These are phyloP conservation scores for Boletus rubropictus DNA, from an alignment of 768 basidiomycete species.

Conservation along the genomic window DNA sequence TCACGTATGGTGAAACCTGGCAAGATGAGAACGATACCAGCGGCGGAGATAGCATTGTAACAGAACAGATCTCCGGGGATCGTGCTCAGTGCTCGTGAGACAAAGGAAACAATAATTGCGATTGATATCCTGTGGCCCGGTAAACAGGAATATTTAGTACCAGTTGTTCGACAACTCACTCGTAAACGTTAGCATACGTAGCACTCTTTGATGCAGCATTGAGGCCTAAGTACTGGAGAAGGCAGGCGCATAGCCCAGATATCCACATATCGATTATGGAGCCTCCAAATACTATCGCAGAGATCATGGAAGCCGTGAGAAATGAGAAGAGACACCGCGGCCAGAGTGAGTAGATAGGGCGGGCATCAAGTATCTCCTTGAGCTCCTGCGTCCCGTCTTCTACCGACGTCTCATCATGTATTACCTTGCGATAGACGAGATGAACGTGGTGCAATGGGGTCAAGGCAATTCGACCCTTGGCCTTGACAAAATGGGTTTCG, in stretches of 20 bases:
- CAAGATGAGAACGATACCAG: constrained; percentile 85
- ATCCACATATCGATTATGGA: constrained; percentile 81
- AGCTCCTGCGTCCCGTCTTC: constrained; percentile 66
- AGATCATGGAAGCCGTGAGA: constrained; percentile 72
- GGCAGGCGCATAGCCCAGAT: constrained; percentile 59
- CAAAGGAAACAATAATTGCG: constrained; percentile 78
- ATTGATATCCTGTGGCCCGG: constrained; percentile 60
- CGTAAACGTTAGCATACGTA: constrained; percentile 93
- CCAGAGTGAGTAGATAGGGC: constrained; percentile 63
- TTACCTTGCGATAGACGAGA: constrained; percentile 75
- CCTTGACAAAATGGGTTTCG: constrained; percentile 83
- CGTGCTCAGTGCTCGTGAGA: constrained; percentile 72
- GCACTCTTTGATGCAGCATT: constrained; percentile 80
- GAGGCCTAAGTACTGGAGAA: constrained; percentile 75
- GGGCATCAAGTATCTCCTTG: constrained; percentile 54
- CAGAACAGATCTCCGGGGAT: constrained; percentile 75
- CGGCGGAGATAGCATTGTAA: constrained; percentile 85
- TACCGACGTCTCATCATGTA: constrained; percentile 76
- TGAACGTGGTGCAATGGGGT: constrained; percentile 81
- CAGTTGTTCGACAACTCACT: constrained; percentile 47
- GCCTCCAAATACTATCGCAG: constrained; percentile 76
- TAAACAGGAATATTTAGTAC: background rate
- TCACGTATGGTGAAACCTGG: constrained; percentile 80
- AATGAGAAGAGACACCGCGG: constrained; percentile 71
- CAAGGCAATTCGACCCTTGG: constrained; percentile 73